Conservation (phyloP, 2,329 filamentous ascomycete species). For the Diaporthe aspalathi region DNA sequence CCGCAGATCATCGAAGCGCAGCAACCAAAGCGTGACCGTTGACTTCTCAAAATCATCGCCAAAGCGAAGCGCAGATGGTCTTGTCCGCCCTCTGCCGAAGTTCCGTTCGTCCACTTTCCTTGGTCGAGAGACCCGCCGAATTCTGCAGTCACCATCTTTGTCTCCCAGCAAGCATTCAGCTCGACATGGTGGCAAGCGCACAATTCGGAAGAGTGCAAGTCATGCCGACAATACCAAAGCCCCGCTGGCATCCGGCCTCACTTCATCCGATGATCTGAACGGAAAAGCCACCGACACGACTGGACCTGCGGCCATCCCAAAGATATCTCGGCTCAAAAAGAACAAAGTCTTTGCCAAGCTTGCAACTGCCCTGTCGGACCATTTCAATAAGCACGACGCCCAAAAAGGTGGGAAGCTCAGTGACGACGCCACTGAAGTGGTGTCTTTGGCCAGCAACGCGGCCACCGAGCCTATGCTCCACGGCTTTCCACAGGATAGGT, state of each 20-base stretch:
- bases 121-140: background rate
- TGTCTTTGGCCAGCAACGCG: background rate
- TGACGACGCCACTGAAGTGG: background rate
- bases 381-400: conserved; percentile 27
- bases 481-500: background rate
- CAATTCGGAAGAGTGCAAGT: background rate
- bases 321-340: conserved; percentile 34
- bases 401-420: background rate
- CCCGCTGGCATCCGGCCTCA: conserved; percentile 26
- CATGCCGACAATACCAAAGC: conserved; percentile 20
- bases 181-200: background rate
- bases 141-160: conserved; percentile 8
- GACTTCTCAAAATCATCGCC: conserved; percentile 19
- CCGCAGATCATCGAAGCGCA: conserved; percentile 25
- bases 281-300: conserved; percentile 22
- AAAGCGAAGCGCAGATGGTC: conserved; percentile 17
- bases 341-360: conserved; percentile 38
- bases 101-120: conserved; percentile 22
- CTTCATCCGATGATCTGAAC: background rate
- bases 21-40: background rate
- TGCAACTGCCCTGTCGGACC: conserved; percentile 35
- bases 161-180: background rate
- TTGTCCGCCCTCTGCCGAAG: conserved; percentile 29
- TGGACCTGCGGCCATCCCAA: background rate
- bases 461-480: conserved; percentile 4